These are phyloP conservation scores for Nothophoma quercina DNA, from an alignment of 2,329 filamentous ascomycete genomes.

Conservation along the genomic window DNA sequence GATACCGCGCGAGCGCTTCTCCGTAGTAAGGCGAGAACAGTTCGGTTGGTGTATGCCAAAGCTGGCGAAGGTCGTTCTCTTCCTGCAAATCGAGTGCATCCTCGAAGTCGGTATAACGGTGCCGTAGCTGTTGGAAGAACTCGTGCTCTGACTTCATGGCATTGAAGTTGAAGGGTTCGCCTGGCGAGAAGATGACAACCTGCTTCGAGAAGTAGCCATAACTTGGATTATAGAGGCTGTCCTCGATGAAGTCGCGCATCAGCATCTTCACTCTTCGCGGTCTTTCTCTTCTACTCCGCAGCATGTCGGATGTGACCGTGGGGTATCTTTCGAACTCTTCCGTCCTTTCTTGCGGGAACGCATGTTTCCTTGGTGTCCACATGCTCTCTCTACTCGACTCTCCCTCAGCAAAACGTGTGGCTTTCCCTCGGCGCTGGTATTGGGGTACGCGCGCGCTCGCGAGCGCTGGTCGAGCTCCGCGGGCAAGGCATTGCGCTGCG, in stretches of 20 bases:
- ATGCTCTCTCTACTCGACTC: constrained; percentile 67
- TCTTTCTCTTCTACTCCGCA: constrained; percentile 75
- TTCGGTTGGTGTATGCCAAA: constrained; percentile 99
- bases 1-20: constrained; percentile 94
- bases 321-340: constrained; percentile 85
- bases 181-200: constrained; percentile 93
- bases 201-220: constrained; percentile 98
- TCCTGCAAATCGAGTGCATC: constrained; percentile 79
- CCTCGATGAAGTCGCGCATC: constrained; percentile 96
- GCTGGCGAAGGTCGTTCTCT: constrained; percentile 79
- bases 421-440: constrained; percentile 41
- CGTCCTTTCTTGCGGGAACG: constrained; percentile 77
- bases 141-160: constrained; percentile 81
- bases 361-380: constrained; percentile 85
- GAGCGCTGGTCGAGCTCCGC: constrained; percentile 47
- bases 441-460: constrained; percentile 49
- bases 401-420: constrained; percentile 37
- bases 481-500: constrained; percentile 62
- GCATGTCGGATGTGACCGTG: constrained; percentile 80
- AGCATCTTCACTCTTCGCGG: constrained; percentile 95
- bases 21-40: constrained; percentile 96
- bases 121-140: constrained; percentile 78
- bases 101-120: constrained; percentile 89
- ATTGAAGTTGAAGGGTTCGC: constrained; percentile 89
- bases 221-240: constrained; percentile 91